These are phyloP conservation scores for Macroventuria anomochaeta DNA, from an alignment of 2,329 filamentous ascomycete species.

Conservation along the genomic window DNA sequence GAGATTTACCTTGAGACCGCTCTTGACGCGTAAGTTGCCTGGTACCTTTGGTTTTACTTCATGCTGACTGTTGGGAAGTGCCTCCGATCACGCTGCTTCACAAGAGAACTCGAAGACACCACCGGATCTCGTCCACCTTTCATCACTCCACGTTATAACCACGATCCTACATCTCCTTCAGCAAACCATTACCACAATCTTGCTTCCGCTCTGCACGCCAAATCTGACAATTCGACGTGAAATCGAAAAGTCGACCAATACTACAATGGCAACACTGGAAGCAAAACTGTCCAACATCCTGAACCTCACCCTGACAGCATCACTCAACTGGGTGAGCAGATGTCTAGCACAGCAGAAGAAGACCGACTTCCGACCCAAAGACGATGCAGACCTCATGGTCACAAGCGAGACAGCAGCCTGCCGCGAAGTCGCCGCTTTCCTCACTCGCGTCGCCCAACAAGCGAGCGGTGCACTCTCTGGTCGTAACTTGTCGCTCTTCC, in stretches of 20 bases:
- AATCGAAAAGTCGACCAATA: conserved; percentile 82
- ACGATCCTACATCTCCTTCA: conserved; percentile 93
- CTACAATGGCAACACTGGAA: conserved; percentile 79
- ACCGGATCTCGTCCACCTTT: conserved; percentile 85
- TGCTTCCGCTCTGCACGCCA: conserved; percentile 85
- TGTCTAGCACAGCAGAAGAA: conserved; percentile 81
- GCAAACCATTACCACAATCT: conserved; percentile 86
- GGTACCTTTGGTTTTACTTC: neutral
- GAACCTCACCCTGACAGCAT: conserved; percentile 73
- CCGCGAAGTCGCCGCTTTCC: conserved; percentile 78
- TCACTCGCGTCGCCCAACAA: conserved; percentile 69
- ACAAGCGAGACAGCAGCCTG: conserved; percentile 77
- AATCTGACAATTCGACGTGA: conserved; percentile 89
- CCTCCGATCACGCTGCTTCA: conserved; percentile 71
- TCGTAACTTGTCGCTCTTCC: conserved; percentile 81
- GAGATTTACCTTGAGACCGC: conserved; percentile 76
- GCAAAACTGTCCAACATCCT: conserved; percentile 78
- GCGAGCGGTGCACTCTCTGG: conserved; percentile 77
- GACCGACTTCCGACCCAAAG: conserved; percentile 86
- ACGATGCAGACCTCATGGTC: conserved; percentile 63
- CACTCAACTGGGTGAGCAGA: conserved; percentile 76
- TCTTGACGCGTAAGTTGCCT: conserved; percentile 60
- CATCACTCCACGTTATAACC: conserved; percentile 78
- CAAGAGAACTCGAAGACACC: conserved; percentile 84
- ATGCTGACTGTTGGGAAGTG: conserved; percentile 33